These are phyloP conservation scores for Hibiscus trionum DNA, from an alignment of 345 rosid species.

Conservation along the genomic window DNA sequence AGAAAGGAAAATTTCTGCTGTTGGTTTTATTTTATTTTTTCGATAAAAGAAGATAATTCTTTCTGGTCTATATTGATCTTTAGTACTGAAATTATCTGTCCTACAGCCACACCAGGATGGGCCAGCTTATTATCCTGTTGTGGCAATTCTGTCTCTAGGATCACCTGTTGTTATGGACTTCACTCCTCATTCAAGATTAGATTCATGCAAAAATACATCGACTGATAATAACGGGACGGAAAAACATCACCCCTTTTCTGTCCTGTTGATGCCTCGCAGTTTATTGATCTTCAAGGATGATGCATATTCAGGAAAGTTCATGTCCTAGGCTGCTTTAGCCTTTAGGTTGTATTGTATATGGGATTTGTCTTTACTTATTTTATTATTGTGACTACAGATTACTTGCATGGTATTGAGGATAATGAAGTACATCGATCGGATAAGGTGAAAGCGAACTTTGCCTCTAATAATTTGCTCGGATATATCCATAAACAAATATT, in stretches of 20 bases:
- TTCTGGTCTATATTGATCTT: not conserved
- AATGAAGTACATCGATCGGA: conserved; percentile 35
- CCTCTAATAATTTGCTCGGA: not conserved
- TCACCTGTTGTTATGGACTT: conserved; percentile 85
- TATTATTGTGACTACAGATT: conserved; percentile 39
- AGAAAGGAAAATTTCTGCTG: not conserved
- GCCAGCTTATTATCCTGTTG: conserved; percentile 88
- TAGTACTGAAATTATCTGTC: conserved; percentile 14
- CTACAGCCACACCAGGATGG: conserved; percentile 65
- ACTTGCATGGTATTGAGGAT: conserved; percentile 72
- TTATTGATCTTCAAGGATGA: conserved; percentile 78
- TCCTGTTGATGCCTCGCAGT: conserved; percentile 71
- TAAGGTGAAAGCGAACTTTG: conserved; percentile 29
- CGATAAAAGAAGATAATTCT: too few species aligned
- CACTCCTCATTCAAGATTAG: conserved; percentile 56
- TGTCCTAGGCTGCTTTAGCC: not conserved
- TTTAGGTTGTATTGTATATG: not conserved
- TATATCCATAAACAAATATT: not conserved
- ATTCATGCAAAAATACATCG: conserved; percentile 11
- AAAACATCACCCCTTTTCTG: conserved; percentile 46
- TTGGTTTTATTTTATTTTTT: too few species aligned
- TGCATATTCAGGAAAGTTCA: conserved; percentile 49
- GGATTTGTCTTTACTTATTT: not conserved
- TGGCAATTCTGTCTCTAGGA: conserved; percentile 76
- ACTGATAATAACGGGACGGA: conserved; percentile 16